Evolutionary conservation across 495 filamentous ascomycete species (phyloP).

Genomic region (Penicillium cataractarum): DNA sequence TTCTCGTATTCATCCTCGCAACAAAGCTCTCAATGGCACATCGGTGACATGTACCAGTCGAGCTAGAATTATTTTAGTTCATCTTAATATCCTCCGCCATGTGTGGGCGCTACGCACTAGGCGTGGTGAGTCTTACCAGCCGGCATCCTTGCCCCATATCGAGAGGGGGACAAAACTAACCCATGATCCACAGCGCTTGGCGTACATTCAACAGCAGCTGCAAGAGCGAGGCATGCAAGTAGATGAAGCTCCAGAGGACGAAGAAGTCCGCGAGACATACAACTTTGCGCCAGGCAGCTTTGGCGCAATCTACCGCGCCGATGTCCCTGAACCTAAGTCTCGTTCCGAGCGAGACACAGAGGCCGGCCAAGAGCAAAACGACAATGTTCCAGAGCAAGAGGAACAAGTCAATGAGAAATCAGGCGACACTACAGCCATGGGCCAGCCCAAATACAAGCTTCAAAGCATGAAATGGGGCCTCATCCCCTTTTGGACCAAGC

Average conservation of each 20-base stretch:
- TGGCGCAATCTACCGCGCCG: constrained; percentile 85
- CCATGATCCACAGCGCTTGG: constrained; percentile 50
- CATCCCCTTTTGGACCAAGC: constrained; percentile 90
- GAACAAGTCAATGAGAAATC: background rate
- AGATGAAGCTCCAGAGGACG: constrained; percentile 75
- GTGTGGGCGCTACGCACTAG: constrained; percentile 86
- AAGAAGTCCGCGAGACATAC: constrained; percentile 75
- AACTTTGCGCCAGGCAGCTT: constrained; percentile 91
- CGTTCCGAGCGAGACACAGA: constrained; percentile 33
- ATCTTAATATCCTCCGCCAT: constrained; percentile 46
- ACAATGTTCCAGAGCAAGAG: background rate
- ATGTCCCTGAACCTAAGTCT: constrained; percentile 53
- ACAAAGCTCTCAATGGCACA: background rate
- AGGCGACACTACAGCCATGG: constrained; percentile 12
- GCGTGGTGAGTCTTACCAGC: constrained; percentile 61
- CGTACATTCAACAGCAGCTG: constrained; percentile 71
- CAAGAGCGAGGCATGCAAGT: constrained; percentile 76
- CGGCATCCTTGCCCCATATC: constrained; percentile 3
- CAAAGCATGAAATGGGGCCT: constrained; percentile 94
- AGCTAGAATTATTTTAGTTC: background rate
- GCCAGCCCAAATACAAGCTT: constrained; percentile 68
- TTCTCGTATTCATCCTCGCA: background rate
- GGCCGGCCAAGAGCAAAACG: background rate
- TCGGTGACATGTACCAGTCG: background rate
- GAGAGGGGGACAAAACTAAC: constrained; percentile 5